Evolutionary conservation across 768 basidiomycete species (phyloP).

Genomic region (Auriscalpium vulgare): DNA sequence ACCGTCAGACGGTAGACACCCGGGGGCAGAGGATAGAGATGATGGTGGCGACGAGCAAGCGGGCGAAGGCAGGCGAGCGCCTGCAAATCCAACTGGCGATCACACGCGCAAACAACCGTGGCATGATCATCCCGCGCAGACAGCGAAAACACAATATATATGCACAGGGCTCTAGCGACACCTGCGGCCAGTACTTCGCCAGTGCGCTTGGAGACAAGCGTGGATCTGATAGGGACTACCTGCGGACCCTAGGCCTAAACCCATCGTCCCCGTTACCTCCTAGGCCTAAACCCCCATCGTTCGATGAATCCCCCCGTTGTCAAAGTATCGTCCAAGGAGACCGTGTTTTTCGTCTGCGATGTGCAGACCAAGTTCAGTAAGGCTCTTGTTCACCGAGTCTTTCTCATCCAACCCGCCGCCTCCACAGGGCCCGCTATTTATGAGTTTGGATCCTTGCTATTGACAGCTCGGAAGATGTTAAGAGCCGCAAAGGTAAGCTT

Average conservation of each 20-base stretch:
- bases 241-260: too few relatives aligned
- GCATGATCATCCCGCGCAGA: too few relatives aligned
- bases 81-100: conserved; percentile 16
- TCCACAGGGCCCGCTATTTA: conserved; percentile 45
- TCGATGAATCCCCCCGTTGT: conserved; percentile 16
- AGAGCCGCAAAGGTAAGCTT: conserved; percentile 55
- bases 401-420: background rate
- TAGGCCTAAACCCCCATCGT: too few relatives aligned
- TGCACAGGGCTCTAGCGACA: too few relatives aligned
- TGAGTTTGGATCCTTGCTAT: conserved; percentile 60
- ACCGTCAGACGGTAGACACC: conserved; percentile 19
- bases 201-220: too few relatives aligned
- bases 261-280: too few relatives aligned
- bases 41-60: conserved; percentile 23
- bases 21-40: conserved; percentile 13
- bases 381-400: conserved; percentile 12
- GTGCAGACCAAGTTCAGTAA: conserved; percentile 70
- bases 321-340: conserved; percentile 30
- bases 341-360: conserved; percentile 78
- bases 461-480: conserved; percentile 69
- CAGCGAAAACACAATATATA: too few relatives aligned
- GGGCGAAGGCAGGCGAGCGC: conserved; percentile 6
- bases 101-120: conserved; percentile 17
- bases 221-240: too few relatives aligned
- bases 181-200: background rate